phyloP scores from a whole-genome alignment of 2,329 filamentous ascomycete genomes.

The Colletotrichum eremochloae region DNA sequence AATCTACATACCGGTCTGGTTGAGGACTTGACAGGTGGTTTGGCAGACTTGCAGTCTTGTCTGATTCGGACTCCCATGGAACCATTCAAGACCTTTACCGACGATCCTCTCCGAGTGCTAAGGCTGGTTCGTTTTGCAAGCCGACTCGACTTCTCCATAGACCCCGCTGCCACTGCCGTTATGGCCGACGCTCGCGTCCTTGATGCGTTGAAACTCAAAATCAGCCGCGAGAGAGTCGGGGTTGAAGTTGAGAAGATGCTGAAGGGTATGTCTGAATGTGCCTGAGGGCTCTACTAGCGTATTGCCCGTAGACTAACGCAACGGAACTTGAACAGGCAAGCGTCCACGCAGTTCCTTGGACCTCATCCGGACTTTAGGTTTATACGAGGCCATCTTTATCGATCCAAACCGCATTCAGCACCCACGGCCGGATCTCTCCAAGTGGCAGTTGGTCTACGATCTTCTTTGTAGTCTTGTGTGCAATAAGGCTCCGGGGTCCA shows the following conservation, averaged over 20 bases:
- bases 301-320: background rate
- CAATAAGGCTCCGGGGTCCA: slow-evolving; percentile 60
- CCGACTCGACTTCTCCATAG: slow-evolving; percentile 83
- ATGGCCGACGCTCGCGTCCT: slow-evolving; percentile 88
- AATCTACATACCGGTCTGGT: slow-evolving; percentile 84
- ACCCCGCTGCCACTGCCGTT: slow-evolving; percentile 73
- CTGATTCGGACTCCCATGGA: slow-evolving; percentile 89
- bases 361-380: slow-evolving; percentile 74
- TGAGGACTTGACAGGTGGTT: slow-evolving; percentile 88
- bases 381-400: slow-evolving; percentile 82
- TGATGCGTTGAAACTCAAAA: slow-evolving; percentile 84
- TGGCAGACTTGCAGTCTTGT: slow-evolving; percentile 78
- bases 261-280: slow-evolving; percentile 63
- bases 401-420: slow-evolving; percentile 70
- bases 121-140: slow-evolving; percentile 92
- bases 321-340: slow-evolving; percentile 58
- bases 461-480: slow-evolving; percentile 67
- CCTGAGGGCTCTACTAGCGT: background rate
- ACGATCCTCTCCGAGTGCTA: slow-evolving; percentile 90
- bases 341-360: slow-evolving; percentile 73
- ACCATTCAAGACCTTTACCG: slow-evolving; percentile 92
- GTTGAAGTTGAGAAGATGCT: slow-evolving; percentile 94
- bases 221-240: slow-evolving; percentile 90
- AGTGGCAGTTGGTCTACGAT: slow-evolving; percentile 75
- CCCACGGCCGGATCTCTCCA: slow-evolving; percentile 67